Conservation (phyloP, 345 rosid species). For the Citrus cavaleriei region DNA sequence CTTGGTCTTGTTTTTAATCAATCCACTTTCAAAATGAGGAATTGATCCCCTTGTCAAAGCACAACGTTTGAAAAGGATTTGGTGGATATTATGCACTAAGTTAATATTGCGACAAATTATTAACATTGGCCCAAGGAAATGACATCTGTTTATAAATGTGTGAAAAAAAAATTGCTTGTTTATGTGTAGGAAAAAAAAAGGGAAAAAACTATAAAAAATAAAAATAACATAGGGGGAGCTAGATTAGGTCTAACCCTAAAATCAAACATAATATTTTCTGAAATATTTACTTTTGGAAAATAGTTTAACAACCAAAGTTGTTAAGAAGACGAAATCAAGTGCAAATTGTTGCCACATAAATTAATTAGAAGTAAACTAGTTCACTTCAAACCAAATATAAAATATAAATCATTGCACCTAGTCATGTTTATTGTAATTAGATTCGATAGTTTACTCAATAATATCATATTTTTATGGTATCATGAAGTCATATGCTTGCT, state of each 20-base stretch:
- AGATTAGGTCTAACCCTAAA: not conserved
- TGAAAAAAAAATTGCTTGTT: too few relatives aligned
- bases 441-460: not conserved
- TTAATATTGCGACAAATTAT: not conserved
- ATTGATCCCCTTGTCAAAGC: too few relatives aligned
- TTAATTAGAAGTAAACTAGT: not conserved
- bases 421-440: not conserved
- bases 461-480: not conserved
- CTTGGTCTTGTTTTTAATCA: not conserved
- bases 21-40: not conserved
- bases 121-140: not conserved
- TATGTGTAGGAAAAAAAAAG: not conserved
- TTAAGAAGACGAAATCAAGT: not conserved
- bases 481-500: conserved; percentile 9
- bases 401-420: not conserved
- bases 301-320: not conserved
- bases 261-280: not conserved
- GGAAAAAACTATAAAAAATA: not conserved
- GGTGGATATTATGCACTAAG: not conserved
- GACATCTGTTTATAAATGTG: not conserved
- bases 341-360: conserved; percentile 11
- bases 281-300: not conserved
- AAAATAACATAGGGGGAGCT: too few relatives aligned
- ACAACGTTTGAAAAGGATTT: not conserved
- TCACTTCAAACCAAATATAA: not conserved